Base-by-base conservation (phyloP, 2,329 filamentous ascomycete species). In the Sodiomyces alkalinus region DNA sequence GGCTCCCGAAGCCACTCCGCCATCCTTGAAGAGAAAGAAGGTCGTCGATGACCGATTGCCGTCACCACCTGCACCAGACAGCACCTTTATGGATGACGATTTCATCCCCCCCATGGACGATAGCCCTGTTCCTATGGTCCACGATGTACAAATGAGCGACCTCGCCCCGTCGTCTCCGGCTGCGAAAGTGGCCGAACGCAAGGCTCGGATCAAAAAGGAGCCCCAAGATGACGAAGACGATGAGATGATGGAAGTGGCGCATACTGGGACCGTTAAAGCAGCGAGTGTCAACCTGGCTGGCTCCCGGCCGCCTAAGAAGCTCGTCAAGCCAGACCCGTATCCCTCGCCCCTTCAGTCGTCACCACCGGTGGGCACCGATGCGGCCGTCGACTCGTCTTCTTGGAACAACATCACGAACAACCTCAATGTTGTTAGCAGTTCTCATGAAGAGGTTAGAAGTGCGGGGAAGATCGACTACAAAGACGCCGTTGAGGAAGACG, bases 401-500 rank as follows among this genome's bases (percentile, higher is more conserved):
- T 96, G 90, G 86, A 93, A 85, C 40, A 67, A 80, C 32, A 74
- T 98, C 26, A 86, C 80, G 6, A 74, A 74, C 44, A 87, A 78
- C 42, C 64, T 98, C 36, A 93, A 92, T 41, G 76, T 94, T 20
- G 64, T 90, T 39, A 83, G 70, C 50, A 83, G 74, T 44, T 75
- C 82, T 4, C 60, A 68, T 4, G 49, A 69, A 3, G 77, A 83
- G 38, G 58, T 62, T 19, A 60, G 60, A 16, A 64, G 60, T 7
- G 69, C 81, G 38, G 85, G 85, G 22, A 98, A 96, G 53, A 66
- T 94, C 27, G 74, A 78, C 38, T 67, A 81, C 33, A 71, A 79
- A 37, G 79, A 92, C 51, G 85, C 81, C n/a, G 57, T 92, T n/a
- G 87, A 96, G 49, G 74, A 81, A 37, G 86, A 98, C 45, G 90